Percentiles rank a stretch among this genome's conserved stretches.
phyloP scores from a whole-genome alignment of 78 protist species.

The Ministeria vibrans region DNA sequence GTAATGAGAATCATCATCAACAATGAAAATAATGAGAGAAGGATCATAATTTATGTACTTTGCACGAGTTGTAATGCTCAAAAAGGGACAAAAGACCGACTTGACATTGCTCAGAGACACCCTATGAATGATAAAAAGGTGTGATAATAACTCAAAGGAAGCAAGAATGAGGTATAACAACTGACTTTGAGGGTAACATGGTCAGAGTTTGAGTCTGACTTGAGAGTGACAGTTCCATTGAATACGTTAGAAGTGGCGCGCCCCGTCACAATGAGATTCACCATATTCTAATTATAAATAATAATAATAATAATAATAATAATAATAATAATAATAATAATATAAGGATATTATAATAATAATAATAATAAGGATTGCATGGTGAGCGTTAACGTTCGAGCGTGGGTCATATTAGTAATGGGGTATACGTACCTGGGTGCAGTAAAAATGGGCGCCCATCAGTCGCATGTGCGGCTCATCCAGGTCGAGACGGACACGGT shows the following conservation, averaged over 20 bases:
- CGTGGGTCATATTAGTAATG: background rate
- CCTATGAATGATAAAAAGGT: too few species aligned
- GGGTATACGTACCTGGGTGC: background rate
- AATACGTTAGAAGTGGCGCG: constrained; percentile 30
- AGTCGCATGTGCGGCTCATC: background rate
- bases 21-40: too few species aligned
- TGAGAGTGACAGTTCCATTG: constrained; percentile 25
- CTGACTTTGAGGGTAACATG: too few species aligned
- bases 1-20: too few species aligned
- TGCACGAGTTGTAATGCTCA: constrained; percentile 16
- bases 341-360: too few species aligned
- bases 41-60: background rate
- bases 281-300: constrained; percentile 31
- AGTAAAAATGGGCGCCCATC: constrained; percentile 19
- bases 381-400: background rate
- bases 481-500: background rate
- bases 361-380: background rate
- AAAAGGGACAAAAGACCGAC: constrained; percentile 35
- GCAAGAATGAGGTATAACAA: too few species aligned
- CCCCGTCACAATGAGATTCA: constrained; percentile 39
- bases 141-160: too few species aligned
- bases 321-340: too few species aligned
- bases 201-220: background rate
- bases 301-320: too few species aligned
- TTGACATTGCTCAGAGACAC: background rate